phyloP scores from a whole-genome alignment of 257 asterid genomes.

The Solanum pennellii region DNA sequence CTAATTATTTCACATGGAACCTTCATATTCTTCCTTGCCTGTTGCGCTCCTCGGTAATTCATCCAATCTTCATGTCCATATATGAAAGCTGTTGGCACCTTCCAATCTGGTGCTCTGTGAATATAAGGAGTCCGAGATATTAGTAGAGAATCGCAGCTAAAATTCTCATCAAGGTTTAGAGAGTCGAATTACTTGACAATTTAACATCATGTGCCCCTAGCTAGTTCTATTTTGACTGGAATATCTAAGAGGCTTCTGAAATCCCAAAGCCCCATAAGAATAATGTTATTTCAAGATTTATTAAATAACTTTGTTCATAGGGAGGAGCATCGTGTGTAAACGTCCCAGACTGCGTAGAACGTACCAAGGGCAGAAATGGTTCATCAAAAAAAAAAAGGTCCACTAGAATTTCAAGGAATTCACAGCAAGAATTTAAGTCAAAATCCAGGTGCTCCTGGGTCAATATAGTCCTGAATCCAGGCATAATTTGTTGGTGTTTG shows the following conservation, averaged over 20 bases:
- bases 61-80: conserved; percentile 80
- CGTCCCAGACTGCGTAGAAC: not conserved
- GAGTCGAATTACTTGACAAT: not conserved
- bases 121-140: not conserved
- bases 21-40: conserved; percentile 59
- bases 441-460: not conserved
- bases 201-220: not conserved
- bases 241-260: not conserved
- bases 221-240: not conserved
- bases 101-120: conserved; percentile 72
- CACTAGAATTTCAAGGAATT: not conserved
- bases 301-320: not conserved
- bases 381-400: not conserved
- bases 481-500: not conserved
- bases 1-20: conserved; percentile 71
- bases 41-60: conserved; percentile 65
- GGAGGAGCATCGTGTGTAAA: not conserved
- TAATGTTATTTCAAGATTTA: not conserved
- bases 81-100: conserved; percentile 76
- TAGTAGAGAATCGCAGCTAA: not conserved
- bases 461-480: not conserved
- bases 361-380: not conserved
- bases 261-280: not conserved
- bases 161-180: not conserved
- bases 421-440: not conserved